Evolutionary conservation across 1,139 yeast genomes (phyloP).

Genomic region (Saccharomycopsis hybrid): DNA sequence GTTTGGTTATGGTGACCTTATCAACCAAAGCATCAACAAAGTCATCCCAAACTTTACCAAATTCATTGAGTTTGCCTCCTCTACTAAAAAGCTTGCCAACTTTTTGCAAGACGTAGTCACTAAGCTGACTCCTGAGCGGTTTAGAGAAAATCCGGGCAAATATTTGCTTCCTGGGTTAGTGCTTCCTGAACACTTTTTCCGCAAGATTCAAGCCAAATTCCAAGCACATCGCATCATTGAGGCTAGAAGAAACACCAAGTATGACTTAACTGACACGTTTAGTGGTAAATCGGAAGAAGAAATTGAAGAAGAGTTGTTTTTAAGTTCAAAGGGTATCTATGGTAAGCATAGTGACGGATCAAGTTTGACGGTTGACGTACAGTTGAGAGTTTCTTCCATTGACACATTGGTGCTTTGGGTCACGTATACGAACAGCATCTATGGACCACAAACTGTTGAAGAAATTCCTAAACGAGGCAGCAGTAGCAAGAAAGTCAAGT

Average conservation of each 20-base stretch:
- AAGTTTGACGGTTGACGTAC: constrained; percentile 62
- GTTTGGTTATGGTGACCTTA: constrained; percentile 60
- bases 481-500: constrained; percentile 6
- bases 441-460: constrained; percentile 15
- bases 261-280: neutral
- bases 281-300: constrained; percentile 12
- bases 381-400: constrained; percentile 60
- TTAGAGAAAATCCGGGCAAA: constrained; percentile 29
- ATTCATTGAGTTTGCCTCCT: constrained; percentile 35
- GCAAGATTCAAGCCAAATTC: constrained; percentile 42
- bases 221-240: constrained; percentile 17
- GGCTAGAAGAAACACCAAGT: constrained; percentile 1
- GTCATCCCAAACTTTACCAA: constrained; percentile 62
- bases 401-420: constrained; percentile 72
- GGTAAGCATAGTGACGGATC: constrained; percentile 71
- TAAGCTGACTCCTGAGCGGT: constrained; percentile 35
- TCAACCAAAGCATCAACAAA: constrained; percentile 44
- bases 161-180: constrained; percentile 47
- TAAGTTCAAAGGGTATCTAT: constrained; percentile 57
- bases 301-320: constrained; percentile 39
- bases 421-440: constrained; percentile 61
- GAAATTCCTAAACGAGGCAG: neutral
- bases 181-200: constrained; percentile 82
- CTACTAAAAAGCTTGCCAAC: constrained; percentile 15
- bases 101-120: constrained; percentile 30